Base-by-base conservation (phyloP, 1,139 yeast genomes). In the Zygosaccharomyces sapae region DNA sequence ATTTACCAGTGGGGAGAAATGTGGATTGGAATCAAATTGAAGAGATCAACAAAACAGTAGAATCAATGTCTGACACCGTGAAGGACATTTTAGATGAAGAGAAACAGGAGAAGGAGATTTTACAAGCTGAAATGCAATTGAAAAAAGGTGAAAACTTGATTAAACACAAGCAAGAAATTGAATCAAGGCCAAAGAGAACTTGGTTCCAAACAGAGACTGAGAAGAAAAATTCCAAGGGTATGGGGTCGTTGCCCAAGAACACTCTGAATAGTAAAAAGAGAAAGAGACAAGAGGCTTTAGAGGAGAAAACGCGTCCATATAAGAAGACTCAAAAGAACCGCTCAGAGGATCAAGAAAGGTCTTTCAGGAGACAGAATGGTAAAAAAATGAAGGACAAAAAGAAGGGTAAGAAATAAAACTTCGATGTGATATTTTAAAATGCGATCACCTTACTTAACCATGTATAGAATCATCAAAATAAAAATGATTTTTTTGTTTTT, bases 121-220 rank as follows among this genome's bases (percentile, higher is more conserved):
- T 87, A 35, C 80, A 79, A 51, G 97, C 97, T 1, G 98, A 92
- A 70, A 84, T 89, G 84, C 95, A 92, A 65, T 69, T 92, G 47
- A 79, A 77, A 55, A 88, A 86, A 67, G 95, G 96, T 48, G 83
- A 84, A 57, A 92, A 92, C 66, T 62, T 92, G 61, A 71, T 94
- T 58, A 85, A 79, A 61, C 89, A 86, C 62, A 80, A 80, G 55
- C 79, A 79, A 45, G 98, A 92, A 67, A 92, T 92, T 62, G 78
- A 80, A 55, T 73, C 96, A 1, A 78, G 97, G 61, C 98, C 98
- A 29, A 88, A 80, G 70, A 81, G 99, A 71, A 92, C 98, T 0
- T 92, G 99, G 99, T 92, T 92, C 69, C 94, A 87, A 66, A 71
- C 79, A 36, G 90, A 84, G 53, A 71, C 75, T 54, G 94, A 86